Percentiles rank a stretch among this genome's conserved stretches.
phyloP scores from a whole-genome alignment of 2,329 filamentous ascomycete species.

The Cladobotryum mycophilum region DNA sequence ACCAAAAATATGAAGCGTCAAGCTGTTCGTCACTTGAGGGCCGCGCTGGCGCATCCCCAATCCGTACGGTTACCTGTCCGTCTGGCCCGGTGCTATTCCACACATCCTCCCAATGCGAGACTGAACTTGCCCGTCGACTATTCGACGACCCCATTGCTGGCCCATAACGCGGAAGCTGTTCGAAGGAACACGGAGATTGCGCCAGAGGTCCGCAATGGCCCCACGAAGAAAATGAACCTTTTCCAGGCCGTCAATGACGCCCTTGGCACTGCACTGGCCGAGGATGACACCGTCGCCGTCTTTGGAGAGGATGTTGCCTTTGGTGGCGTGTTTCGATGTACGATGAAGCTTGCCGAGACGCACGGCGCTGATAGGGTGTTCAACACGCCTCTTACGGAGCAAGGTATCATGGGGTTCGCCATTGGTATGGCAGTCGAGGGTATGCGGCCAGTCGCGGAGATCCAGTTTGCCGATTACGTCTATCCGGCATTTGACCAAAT shows the following conservation, averaged over 20 bases:
- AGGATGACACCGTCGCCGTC: constrained; percentile 79
- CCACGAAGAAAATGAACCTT: constrained; percentile 83
- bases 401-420: constrained; percentile 90
- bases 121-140: constrained; percentile 89
- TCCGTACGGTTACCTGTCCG: constrained; percentile 15
- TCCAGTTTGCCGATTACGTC: constrained; percentile 93
- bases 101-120: constrained; percentile 52
- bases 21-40: constrained; percentile 24
- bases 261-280: constrained; percentile 70
- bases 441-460: constrained; percentile 88
- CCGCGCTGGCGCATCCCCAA: constrained; percentile 19
- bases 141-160: constrained; percentile 69
- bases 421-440: constrained; percentile 87
- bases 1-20: constrained; percentile 28
- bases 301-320: constrained; percentile 98
- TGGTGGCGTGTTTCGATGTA: constrained; percentile 91
- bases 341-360: constrained; percentile 80
- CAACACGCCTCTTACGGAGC: constrained; percentile 91
- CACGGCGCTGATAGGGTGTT: constrained; percentile 88
- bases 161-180: constrained; percentile 69
- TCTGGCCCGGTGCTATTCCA: constrained; percentile 40
- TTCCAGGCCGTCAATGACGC: constrained; percentile 93
- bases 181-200: constrained; percentile 68
- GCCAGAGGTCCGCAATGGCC: constrained; percentile 54
- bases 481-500: constrained; percentile 91